Conservation (phyloP, 805 yeast genomes). For the Ogataea zsoltii region DNA sequence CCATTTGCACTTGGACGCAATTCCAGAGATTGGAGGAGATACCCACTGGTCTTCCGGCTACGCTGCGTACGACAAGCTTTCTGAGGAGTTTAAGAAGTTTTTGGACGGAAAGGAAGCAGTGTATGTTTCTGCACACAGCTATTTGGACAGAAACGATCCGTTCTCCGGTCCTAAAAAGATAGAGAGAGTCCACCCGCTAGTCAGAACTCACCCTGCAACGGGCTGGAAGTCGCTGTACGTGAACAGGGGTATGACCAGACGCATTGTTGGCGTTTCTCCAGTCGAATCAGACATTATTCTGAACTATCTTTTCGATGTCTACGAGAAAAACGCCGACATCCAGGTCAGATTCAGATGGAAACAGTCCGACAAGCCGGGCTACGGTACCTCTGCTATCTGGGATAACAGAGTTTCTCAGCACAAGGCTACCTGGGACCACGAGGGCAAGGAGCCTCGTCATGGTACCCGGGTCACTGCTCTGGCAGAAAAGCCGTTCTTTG, state of each 20-base stretch:
- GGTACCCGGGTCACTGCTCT: constrained; percentile 55
- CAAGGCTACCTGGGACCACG: constrained; percentile 46
- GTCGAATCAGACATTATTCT: constrained; percentile 51
- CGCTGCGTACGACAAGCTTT: constrained; percentile 56
- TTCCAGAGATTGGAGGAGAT: constrained; percentile 55
- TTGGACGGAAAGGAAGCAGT: constrained; percentile 54
- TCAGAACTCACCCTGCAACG: constrained; percentile 66
- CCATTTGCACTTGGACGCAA: constrained; percentile 51
- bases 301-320: constrained; percentile 42
- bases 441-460: constrained; percentile 45
- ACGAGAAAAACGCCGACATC: constrained; percentile 53
- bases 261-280: constrained; percentile 53
- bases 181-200: constrained; percentile 59
- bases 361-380: constrained; percentile 37
- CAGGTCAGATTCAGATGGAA: constrained; percentile 56
- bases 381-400: constrained; percentile 50
- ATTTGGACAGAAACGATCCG: constrained; percentile 43
- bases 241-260: constrained; percentile 50
- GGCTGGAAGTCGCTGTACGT: constrained; percentile 61
- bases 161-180: constrained; percentile 48
- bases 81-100: constrained; percentile 50
- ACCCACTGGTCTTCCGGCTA: constrained; percentile 60
- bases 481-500: constrained; percentile 55
- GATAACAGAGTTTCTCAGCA: constrained; percentile 49
- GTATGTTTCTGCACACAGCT: constrained; percentile 41